A percentile compares a stretch with the other conserved stretches of the same genome.
These are phyloP conservation scores for Dryas octopetala DNA, from an alignment of 306 rosid species.

Conservation along the genomic window DNA sequence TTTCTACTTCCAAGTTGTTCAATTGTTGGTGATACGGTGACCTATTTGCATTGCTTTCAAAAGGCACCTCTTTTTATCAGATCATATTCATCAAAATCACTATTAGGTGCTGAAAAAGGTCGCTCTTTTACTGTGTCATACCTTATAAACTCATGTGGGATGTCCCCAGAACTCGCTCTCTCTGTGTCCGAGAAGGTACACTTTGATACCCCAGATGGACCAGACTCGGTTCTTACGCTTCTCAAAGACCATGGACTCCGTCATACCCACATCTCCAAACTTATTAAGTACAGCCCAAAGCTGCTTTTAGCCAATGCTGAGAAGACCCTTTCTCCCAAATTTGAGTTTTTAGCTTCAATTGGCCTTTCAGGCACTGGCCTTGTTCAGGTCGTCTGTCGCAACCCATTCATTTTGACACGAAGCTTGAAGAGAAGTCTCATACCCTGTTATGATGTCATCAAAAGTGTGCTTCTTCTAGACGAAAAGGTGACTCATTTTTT, in stretches of 20 bases:
- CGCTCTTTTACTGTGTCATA: conserved; percentile 11
- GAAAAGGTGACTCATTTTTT: not conserved
- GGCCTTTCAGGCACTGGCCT: conserved; percentile 17
- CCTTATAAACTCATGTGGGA: conserved; percentile 19
- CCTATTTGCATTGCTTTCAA: not conserved
- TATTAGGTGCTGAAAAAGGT: not conserved
- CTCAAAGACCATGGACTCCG: conserved; percentile 7
- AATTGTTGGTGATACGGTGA: too few relatives aligned
- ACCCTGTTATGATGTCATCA: conserved; percentile 12
- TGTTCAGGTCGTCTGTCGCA: not conserved
- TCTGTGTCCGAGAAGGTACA: not conserved
- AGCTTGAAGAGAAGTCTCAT: conserved; percentile 17
- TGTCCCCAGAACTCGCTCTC: conserved; percentile 7
- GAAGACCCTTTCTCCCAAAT: conserved; percentile 20
- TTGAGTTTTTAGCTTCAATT: conserved; percentile 22
- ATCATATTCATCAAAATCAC: not conserved
- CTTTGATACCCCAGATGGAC: not conserved
- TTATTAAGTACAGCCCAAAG: not conserved
- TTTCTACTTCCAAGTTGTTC: not conserved
- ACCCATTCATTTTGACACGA: not conserved
- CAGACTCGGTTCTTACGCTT: conserved; percentile 7
- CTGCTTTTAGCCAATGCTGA: conserved; percentile 7
- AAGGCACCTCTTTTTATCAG: not conserved
- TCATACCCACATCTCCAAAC: not conserved
- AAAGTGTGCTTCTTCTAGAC: not conserved